Evolutionary conservation across 2,329 filamentous ascomycete genomes (phyloP), one percentile per base, ranked within the genome.

Genomic region (Colletotrichum sidae): DNA sequence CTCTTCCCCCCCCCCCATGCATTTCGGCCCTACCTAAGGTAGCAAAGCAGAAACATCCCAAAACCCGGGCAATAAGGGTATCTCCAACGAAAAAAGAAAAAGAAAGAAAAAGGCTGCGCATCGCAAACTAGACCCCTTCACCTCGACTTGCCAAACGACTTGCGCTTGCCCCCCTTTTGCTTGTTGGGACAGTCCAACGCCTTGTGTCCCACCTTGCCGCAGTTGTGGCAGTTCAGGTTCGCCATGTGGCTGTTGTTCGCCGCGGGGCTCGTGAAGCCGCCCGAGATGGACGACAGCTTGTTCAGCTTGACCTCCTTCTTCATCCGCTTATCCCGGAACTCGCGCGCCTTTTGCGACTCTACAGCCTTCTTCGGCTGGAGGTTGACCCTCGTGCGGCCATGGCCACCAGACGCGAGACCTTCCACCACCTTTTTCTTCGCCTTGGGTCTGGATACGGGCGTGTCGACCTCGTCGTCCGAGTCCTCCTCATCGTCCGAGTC

Each of bases 261-360:
- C 70, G 37, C 71, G 56, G 55, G 38, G 37, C 38, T 44, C 42
- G 55, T 56, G 25, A 64, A 52, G 45, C 64, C 42, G 25, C 55
- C 55, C 67, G 89, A 92, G 51, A 92, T 87, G 1, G 88, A 90
- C 5, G 82, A 84, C 60, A 89, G 74, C 33, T 82, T 82, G 72
- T 90, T 90, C 60, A 93, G 77, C 67, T 90, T 89, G 55, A 92
- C 82, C 60, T 90, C 87, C 74, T 90, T 90, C 75, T 88, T 88
- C 71, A 86, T 84, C 49, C 88, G 81, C 72, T 85, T 84, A 46
- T 87, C 85, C 8, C 86, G 84, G 15, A 89, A 75, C 69, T 87
- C 81, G 68, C 79, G 78, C 11, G 79, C 77, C 68, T 82, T 83
- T 33, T 78, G 78, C 55, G 80, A 80, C 64, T 84, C 83, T 34